phyloP scores from a whole-genome alignment of 1,284 basidiomycete species.

The Calocybe gambosa region DNA sequence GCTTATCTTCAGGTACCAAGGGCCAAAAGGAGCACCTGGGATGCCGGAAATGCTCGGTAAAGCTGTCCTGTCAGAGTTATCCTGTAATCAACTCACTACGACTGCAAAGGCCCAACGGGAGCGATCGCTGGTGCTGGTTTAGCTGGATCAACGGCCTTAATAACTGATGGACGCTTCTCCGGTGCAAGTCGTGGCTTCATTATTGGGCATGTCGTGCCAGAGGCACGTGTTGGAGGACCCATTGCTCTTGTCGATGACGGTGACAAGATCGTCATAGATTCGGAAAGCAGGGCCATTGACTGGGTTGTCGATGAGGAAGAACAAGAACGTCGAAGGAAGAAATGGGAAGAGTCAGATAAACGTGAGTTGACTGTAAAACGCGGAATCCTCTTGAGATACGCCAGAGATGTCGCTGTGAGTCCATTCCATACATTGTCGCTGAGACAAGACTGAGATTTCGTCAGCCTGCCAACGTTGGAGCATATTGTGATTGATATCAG shows the following conservation, averaged over 20 bases:
- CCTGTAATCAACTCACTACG: slow-evolving; percentile 8
- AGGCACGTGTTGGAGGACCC: slow-evolving; percentile 89
- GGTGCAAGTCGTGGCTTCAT: slow-evolving; percentile 59
- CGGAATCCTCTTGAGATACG: slow-evolving; percentile 70
- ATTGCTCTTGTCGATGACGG: slow-evolving; percentile 94
- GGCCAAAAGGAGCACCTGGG: slow-evolving; percentile 92
- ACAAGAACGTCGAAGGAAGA: slow-evolving; percentile 59
- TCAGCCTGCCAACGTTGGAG: slow-evolving; percentile 69
- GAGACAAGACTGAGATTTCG: slow-evolving; percentile 5
- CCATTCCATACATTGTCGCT: background rate
- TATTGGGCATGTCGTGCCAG: slow-evolving; percentile 85
- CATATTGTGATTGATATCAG: slow-evolving; percentile 45
- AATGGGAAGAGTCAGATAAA: slow-evolving; percentile 68
- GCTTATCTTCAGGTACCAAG: slow-evolving; percentile 91
- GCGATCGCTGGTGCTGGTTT: slow-evolving; percentile 92
- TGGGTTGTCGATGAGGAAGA: slow-evolving; percentile 83
- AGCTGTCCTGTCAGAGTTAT: slow-evolving; percentile 1
- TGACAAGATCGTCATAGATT: slow-evolving; percentile 80
- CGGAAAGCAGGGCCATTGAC: slow-evolving; percentile 72
- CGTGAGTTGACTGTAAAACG: slow-evolving; percentile 63
- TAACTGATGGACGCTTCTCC: slow-evolving; percentile 96
- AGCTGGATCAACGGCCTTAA: slow-evolving; percentile 83
- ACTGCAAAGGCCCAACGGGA: slow-evolving; percentile 67
- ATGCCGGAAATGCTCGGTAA: slow-evolving; percentile 85
- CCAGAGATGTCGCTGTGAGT: slow-evolving; percentile 75